Conservation (phyloP, 805 yeast genomes). For the Kockiozyma suomiensis region DNA sequence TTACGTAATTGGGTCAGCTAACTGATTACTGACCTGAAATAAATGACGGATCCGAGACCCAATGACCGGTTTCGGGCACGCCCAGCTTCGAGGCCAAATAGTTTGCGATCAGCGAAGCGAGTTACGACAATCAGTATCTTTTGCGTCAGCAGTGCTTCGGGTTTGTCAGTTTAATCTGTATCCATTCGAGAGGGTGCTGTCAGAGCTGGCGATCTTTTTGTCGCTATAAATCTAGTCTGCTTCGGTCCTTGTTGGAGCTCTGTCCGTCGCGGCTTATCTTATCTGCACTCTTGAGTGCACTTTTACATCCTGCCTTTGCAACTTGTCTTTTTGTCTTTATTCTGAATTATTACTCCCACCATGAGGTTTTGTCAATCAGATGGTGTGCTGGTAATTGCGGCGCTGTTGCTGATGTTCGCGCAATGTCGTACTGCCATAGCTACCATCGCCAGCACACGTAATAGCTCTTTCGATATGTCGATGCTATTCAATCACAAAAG, state of each 20-base stretch:
- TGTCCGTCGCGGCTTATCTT: slow-evolving; percentile 10
- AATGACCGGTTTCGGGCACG: neutral
- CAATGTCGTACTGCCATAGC: slow-evolving; percentile 10
- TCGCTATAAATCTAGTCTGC: neutral
- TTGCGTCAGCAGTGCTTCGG: too few species aligned
- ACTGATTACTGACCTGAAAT: too few species aligned
- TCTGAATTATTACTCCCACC: neutral
- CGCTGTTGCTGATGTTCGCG: slow-evolving; percentile 5
- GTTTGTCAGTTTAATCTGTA: too few species aligned
- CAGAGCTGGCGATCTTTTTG: slow-evolving; percentile 7
- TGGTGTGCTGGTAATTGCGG: neutral
- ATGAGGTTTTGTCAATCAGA: neutral
- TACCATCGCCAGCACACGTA: neutral
- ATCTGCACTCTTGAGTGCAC: slow-evolving; percentile 6
- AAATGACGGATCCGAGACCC: neutral
- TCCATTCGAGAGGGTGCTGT: too few species aligned
- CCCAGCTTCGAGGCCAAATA: neutral
- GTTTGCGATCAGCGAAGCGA: too few species aligned
- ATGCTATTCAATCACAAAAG: neutral
- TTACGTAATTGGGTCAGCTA: too few species aligned
- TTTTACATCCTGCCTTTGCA: neutral
- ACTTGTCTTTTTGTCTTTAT: slow-evolving; percentile 13
- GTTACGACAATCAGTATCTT: too few species aligned
- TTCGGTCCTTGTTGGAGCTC: neutral
- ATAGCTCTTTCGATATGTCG: slow-evolving; percentile 8